Percentiles rank a stretch among this genome's conserved stretches.
Conservation (phyloP, 1,284 basidiomycete genomes). For the Tilletia walkeri region DNA sequence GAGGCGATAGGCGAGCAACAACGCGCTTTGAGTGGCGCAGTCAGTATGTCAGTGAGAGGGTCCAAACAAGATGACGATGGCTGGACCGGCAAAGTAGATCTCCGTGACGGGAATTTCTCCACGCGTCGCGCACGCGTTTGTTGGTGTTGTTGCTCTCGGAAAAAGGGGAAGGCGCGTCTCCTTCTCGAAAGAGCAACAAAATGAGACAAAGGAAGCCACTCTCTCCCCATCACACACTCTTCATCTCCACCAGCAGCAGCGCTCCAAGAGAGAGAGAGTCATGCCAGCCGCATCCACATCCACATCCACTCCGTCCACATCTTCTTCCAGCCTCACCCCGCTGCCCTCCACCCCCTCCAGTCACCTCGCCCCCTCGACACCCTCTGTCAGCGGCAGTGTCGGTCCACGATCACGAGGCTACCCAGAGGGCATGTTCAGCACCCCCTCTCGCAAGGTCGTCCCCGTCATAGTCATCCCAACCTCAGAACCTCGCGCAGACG, state of each 20-base stretch:
- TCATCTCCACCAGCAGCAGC: no score
- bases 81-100: no score
- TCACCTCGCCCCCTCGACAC: neutral
- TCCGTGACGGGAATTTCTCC: no score
- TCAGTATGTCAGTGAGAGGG: no score
- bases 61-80: no score
- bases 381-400: neutral
- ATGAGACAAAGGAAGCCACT: neutral
- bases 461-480: conserved; percentile 10
- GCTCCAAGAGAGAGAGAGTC: neutral
- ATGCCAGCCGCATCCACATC: neutral
- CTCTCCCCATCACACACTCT: neutral
- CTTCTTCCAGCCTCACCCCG: neutral
- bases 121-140: no score
- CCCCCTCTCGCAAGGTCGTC: neutral
- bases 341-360: neutral
- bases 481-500: conserved; percentile 2
- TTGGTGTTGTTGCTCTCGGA: no score
- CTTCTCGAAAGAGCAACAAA: no score
- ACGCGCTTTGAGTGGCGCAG: no score
- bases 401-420: neutral
- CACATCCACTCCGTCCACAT: neutral
- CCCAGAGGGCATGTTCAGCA: conserved; percentile 17
- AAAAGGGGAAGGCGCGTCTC: no score
- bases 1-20: no score